Conservation (phyloP, 805 yeast genomes). For the Phaffomyces opuntiae region DNA sequence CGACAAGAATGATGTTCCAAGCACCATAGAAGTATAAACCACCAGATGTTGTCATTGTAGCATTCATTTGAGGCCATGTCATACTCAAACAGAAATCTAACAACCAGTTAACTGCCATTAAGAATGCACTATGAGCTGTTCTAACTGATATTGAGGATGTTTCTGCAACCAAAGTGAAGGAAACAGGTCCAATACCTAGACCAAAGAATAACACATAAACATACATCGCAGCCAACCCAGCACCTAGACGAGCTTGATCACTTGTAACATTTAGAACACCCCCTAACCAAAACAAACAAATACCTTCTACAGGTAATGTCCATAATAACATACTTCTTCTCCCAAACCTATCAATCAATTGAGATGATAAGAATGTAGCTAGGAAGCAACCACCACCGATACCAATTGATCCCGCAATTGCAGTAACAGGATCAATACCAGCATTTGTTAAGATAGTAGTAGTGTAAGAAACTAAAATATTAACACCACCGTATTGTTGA, state of each 20-base stretch:
- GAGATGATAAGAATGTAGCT: slow-evolving; percentile 43
- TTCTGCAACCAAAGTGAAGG: slow-evolving; percentile 49
- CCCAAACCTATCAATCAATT: slow-evolving; percentile 43
- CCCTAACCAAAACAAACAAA: slow-evolving; percentile 46
- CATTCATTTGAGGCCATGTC: slow-evolving; percentile 44
- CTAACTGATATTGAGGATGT: slow-evolving; percentile 44
- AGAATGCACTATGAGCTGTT: slow-evolving; percentile 44
- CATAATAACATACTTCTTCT: slow-evolving; percentile 43
- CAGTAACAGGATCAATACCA: slow-evolving; percentile 35
- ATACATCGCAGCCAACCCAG: slow-evolving; percentile 39
- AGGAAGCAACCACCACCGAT: slow-evolving; percentile 39
- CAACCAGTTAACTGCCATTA: slow-evolving; percentile 40
- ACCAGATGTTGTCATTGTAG: slow-evolving; percentile 40
- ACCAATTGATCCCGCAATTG: slow-evolving; percentile 43
- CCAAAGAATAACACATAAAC: slow-evolving; percentile 39
- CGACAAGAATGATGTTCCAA: slow-evolving; percentile 42
- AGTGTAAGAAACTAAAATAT: slow-evolving; percentile 45
- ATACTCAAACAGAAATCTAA: slow-evolving; percentile 43
- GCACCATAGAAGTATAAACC: slow-evolving; percentile 48
- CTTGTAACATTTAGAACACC: slow-evolving; percentile 35
- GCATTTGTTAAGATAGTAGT: slow-evolving; percentile 40
- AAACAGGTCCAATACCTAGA: slow-evolving; percentile 48
- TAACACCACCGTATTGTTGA: slow-evolving; percentile 52
- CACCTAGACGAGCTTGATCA: slow-evolving; percentile 34
- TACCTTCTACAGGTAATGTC: slow-evolving; percentile 55